Conservation (phyloP, 768 basidiomycete genomes). For the Myochromella boudieri region DNA sequence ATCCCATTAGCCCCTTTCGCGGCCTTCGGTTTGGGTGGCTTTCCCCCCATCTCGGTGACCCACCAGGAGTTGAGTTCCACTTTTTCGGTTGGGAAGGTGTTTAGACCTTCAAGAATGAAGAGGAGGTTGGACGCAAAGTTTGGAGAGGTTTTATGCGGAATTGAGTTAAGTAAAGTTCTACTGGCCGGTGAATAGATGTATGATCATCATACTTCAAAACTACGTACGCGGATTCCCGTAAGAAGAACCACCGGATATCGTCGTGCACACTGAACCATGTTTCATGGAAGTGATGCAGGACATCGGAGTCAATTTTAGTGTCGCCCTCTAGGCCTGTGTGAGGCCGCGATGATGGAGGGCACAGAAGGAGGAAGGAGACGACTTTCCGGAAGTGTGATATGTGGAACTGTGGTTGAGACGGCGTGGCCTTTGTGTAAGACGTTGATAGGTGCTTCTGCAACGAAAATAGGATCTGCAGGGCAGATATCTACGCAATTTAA, state of each 20-base stretch:
- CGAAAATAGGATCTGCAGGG: slow-evolving; percentile 75
- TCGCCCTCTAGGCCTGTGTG: slow-evolving; percentile 21
- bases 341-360: slow-evolving; percentile 48
- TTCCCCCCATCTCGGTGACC: slow-evolving; percentile 64
- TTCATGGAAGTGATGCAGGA: slow-evolving; percentile 61
- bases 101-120: slow-evolving; percentile 63
- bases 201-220: neutral
- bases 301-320: slow-evolving; percentile 52
- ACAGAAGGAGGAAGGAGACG: slow-evolving; percentile 56
- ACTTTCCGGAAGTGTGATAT: slow-evolving; percentile 66
- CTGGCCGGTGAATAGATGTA: slow-evolving; percentile 4
- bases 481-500: slow-evolving; percentile 49
- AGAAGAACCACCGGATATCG: slow-evolving; percentile 88
- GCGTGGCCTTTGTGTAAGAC: slow-evolving; percentile 45
- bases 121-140: slow-evolving; percentile 49
- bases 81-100: slow-evolving; percentile 70
- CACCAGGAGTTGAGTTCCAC: slow-evolving; percentile 78
- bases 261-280: slow-evolving; percentile 78
- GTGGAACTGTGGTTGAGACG: slow-evolving; percentile 64
- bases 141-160: slow-evolving; percentile 30
- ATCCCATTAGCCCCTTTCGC: slow-evolving; percentile 34
- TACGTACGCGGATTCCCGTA: slow-evolving; percentile 72
- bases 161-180: slow-evolving; percentile 32
- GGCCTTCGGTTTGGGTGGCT: slow-evolving; percentile 51
- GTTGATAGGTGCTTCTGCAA: slow-evolving; percentile 78